A percentile compares a stretch with the other conserved stretches of the same genome.
These are phyloP conservation scores for Priceomyces fermenticarens DNA, from an alignment of 805 yeast genomes.

Conservation along the genomic window DNA sequence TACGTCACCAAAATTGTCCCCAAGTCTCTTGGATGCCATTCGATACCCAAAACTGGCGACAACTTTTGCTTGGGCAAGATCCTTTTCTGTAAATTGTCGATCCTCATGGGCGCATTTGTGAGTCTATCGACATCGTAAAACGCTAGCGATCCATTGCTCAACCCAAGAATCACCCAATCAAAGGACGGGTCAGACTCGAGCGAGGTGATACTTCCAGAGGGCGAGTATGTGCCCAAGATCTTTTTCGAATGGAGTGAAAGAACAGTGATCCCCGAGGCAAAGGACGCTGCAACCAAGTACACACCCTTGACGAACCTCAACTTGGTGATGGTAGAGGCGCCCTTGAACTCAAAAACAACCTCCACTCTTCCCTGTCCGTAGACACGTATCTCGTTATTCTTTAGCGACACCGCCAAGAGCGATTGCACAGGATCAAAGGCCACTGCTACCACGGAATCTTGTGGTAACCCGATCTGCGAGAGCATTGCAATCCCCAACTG, in stretches of 20 bases:
- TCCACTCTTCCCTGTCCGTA: constrained; percentile 84
- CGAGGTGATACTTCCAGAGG: constrained; percentile 66
- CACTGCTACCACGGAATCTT: constrained; percentile 61
- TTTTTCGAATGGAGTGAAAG: constrained; percentile 66
- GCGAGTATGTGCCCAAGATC: constrained; percentile 55
- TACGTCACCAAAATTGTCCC: constrained; percentile 77
- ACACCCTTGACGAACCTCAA: constrained; percentile 75
- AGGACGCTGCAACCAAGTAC: constrained; percentile 68
- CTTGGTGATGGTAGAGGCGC: constrained; percentile 48
- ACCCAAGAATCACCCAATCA: constrained; percentile 83
- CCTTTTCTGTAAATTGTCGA: constrained; percentile 67
- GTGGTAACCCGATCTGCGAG: constrained; percentile 37
- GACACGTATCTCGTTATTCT: constrained; percentile 65
- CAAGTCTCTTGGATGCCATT: constrained; percentile 87
- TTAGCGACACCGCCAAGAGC: constrained; percentile 77
- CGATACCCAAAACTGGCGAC: constrained; percentile 65
- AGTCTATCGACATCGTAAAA: constrained; percentile 85
- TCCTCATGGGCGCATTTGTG: constrained; percentile 55
- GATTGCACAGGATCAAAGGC: constrained; percentile 91
- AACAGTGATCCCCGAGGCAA: constrained; percentile 58
- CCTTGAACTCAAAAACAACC: constrained; percentile 54
- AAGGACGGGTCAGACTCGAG: constrained; percentile 80
- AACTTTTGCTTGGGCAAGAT: constrained; percentile 54
- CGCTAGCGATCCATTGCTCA: constrained; percentile 67
- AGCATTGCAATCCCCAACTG: constrained; percentile 23